phyloP scores from a whole-genome alignment of 1,284 basidiomycete species.

The Cystobasidium pallidum region DNA sequence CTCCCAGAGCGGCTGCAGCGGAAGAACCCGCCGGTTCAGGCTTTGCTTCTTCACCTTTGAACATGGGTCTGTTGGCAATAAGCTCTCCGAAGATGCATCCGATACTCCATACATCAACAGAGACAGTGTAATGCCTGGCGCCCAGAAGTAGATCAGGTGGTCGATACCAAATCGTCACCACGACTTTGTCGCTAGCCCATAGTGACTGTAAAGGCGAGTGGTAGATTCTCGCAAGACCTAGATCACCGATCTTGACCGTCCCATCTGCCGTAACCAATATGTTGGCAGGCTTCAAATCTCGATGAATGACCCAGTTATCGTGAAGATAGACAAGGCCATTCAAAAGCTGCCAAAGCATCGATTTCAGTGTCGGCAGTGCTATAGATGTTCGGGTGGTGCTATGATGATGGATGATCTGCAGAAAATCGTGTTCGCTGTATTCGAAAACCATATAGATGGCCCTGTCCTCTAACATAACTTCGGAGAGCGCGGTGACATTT shows the following conservation, averaged over 20 bases:
- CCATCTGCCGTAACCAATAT: constrained; percentile 89
- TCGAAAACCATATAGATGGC: constrained; percentile 99
- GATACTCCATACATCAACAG: constrained; percentile 91
- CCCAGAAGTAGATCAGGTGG: constrained; percentile 94
- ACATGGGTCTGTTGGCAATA: constrained; percentile 89
- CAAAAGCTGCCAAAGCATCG: constrained; percentile 91
- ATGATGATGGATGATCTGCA: constrained; percentile 99
- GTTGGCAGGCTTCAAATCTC: constrained; percentile 97
- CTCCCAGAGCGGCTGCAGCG: constrained; percentile 20
- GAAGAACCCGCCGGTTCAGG: constrained; percentile 56
- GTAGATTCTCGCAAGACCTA: constrained; percentile 87
- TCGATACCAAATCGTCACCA: constrained; percentile 99
- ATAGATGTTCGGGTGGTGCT: constrained; percentile 82
- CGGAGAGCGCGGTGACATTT: constrained; percentile 86
- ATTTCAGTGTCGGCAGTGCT: constrained; percentile 78
- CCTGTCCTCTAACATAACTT: constrained; percentile 96
- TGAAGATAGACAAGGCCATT: constrained; percentile 95
- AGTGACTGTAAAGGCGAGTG: constrained; percentile 83
- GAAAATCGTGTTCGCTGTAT: constrained; percentile 97
- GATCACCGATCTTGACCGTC: constrained; percentile 95
- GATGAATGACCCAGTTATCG: constrained; percentile 90
- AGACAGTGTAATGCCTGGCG: constrained; percentile 80
- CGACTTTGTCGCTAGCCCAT: constrained; percentile 84
- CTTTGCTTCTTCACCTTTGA: constrained; percentile 99
- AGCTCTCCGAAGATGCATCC: constrained; percentile 96